phyloP scores from a whole-genome alignment of 768 basidiomycete genomes.

The Galerina marginata region DNA sequence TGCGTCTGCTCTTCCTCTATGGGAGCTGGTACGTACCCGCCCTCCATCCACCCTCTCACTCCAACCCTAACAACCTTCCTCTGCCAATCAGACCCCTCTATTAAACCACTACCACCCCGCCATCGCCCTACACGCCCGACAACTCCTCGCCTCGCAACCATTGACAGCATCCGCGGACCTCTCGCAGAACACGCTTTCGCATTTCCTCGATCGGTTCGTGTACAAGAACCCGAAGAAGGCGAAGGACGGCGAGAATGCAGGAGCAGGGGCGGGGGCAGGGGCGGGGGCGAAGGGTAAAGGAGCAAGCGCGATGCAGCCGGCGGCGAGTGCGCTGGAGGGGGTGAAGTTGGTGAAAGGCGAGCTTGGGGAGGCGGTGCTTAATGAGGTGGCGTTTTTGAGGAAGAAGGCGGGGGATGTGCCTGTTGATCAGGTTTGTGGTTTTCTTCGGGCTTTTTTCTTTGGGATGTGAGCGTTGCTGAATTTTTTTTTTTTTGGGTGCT shows the following conservation, averaged over 20 bases:
- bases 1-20: constrained; percentile 79
- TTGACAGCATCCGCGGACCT: constrained; percentile 88
- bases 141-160: constrained; percentile 74
- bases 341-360: constrained; percentile 77
- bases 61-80: neutral
- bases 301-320: constrained; percentile 96
- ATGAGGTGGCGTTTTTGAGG: constrained; percentile 78
- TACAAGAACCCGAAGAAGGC: constrained; percentile 93
- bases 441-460: neutral
- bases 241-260: constrained; percentile 31
- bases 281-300: constrained; percentile 43
- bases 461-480: neutral
- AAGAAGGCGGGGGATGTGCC: constrained; percentile 74
- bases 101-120: constrained; percentile 91
- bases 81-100: constrained; percentile 67
- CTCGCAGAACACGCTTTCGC: constrained; percentile 88
- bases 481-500: neutral
- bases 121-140: constrained; percentile 82
- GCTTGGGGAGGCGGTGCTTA: constrained; percentile 57
- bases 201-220: constrained; percentile 96
- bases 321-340: constrained; percentile 69
- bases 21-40: constrained; percentile 78
- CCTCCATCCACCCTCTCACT: neutral
- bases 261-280: constrained; percentile 35
- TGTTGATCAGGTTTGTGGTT: constrained; percentile 79